Conservation (phyloP, 1,139 yeast genomes). For the Geotrichum macrosporum region DNA sequence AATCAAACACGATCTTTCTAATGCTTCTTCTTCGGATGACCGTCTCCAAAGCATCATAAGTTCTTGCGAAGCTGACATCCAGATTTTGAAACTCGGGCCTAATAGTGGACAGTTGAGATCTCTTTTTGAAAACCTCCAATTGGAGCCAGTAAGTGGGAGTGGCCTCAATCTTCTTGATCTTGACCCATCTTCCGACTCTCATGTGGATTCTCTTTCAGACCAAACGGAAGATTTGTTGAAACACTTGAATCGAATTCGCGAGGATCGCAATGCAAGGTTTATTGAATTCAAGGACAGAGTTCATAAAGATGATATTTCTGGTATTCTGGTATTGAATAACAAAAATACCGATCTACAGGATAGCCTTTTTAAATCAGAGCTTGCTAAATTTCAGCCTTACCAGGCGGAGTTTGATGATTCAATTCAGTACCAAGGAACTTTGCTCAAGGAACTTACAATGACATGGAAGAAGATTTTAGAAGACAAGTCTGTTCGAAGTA, state of each 20-base stretch:
- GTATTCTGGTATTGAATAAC: constrained; percentile 64
- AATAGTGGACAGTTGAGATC: constrained; percentile 31
- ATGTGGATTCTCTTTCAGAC: constrained; percentile 47
- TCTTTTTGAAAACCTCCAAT: constrained; percentile 28
- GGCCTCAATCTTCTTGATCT: constrained; percentile 53
- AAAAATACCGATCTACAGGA: constrained; percentile 54
- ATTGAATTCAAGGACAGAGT: constrained; percentile 64
- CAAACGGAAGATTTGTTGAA: constrained; percentile 43
- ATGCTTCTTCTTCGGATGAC: constrained; percentile 65
- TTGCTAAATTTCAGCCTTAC: constrained; percentile 71
- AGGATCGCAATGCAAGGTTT: constrained; percentile 59
- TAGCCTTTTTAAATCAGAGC: constrained; percentile 63
- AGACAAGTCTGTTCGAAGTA: constrained; percentile 40
- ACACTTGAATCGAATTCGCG: constrained; percentile 47
- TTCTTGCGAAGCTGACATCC: constrained; percentile 39
- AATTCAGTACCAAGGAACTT: constrained; percentile 55
- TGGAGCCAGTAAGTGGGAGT: constrained; percentile 24
- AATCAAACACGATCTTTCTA: constrained; percentile 60
- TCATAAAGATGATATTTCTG: constrained; percentile 82
- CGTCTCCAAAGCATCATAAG: constrained; percentile 47
- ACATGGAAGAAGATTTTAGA: constrained; percentile 56
- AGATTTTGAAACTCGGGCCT: constrained; percentile 38
- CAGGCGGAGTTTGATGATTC: constrained; percentile 65
- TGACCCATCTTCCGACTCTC: constrained; percentile 45
- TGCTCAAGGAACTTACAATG: constrained; percentile 53